phyloP scores from a whole-genome alignment of 2,329 filamentous ascomycete species.

The Claviceps sp. region DNA sequence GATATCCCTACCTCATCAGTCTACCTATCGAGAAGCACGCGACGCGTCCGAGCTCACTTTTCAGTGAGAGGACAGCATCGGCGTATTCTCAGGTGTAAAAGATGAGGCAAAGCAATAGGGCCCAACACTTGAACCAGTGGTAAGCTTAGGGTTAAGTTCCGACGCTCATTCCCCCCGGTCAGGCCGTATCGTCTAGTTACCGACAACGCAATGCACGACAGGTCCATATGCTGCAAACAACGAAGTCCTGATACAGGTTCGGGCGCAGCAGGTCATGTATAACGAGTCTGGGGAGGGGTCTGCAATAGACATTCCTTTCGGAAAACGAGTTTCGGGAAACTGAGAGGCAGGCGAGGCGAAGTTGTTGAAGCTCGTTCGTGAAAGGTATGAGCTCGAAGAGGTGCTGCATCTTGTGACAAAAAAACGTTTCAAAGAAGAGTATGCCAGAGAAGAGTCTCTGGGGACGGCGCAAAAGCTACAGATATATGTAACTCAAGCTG shows the following conservation, averaged over 20 bases:
- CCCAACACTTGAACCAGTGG: conserved; percentile 62
- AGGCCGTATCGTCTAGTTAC: conserved; percentile 26
- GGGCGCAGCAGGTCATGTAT: conserved; percentile 40
- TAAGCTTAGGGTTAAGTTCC: conserved; percentile 96
- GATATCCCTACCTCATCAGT: conserved; percentile 36
- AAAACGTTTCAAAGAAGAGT: neutral
- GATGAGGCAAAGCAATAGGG: conserved; percentile 53
- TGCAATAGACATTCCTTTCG: conserved; percentile 47
- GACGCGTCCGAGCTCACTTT: conserved; percentile 30
- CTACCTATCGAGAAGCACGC: conserved; percentile 23
- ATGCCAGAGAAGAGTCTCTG: neutral
- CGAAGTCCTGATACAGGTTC: conserved; percentile 46
- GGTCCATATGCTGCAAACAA: conserved; percentile 33
- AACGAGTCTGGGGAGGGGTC: conserved; percentile 25
- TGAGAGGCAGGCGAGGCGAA: conserved; percentile 66
- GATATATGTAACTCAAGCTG: neutral
- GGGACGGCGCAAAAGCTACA: neutral
- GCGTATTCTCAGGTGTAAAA: conserved; percentile 40
- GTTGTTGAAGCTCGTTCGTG: conserved; percentile 6
- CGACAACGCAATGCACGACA: conserved; percentile 24
- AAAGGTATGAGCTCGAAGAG: conserved; percentile 29
- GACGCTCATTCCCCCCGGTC: conserved; percentile 49
- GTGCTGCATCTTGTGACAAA: conserved; percentile 18
- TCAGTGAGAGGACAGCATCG: conserved; percentile 31
- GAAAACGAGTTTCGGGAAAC: conserved; percentile 66